Evolutionary conservation across 306 rosid genomes (phyloP).

Genomic region (Prunus mongolica): DNA sequence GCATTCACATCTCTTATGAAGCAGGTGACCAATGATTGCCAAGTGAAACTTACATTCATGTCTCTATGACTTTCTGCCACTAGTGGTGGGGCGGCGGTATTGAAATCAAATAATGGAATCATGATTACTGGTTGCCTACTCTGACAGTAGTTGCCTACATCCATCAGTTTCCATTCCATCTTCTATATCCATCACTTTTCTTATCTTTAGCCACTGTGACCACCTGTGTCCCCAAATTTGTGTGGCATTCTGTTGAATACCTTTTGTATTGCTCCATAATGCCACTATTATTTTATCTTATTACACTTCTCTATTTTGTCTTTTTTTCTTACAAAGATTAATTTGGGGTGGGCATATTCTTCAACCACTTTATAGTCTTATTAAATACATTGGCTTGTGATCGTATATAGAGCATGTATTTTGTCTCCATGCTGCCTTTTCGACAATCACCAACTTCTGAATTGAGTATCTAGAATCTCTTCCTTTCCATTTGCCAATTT

Average conservation of each 20-base stretch:
- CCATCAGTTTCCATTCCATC: background rate
- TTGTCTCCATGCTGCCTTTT: background rate
- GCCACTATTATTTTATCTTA: background rate
- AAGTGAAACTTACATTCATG: background rate
- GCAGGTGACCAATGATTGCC: constrained; percentile 45
- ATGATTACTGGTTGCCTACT: background rate
- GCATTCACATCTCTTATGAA: constrained; percentile 92
- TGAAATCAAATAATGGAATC: background rate
- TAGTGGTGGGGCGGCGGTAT: background rate
- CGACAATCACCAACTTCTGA: background rate
- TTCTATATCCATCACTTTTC: background rate
- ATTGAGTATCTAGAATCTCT: background rate
- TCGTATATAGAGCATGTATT: background rate
- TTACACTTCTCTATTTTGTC: background rate
- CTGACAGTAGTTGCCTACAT: background rate
- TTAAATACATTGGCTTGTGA: background rate
- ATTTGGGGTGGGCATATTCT: background rate
- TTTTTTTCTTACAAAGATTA: background rate
- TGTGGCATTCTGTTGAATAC: background rate
- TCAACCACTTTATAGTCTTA: background rate
- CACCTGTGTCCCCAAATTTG: background rate
- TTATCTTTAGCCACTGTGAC: background rate
- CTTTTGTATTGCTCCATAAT: background rate
- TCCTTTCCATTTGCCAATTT: constrained; percentile 9
- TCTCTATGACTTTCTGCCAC: background rate